Conservation (phyloP, 2,329 filamentous ascomycete species). For the Blastomyces gilchristii region DNA sequence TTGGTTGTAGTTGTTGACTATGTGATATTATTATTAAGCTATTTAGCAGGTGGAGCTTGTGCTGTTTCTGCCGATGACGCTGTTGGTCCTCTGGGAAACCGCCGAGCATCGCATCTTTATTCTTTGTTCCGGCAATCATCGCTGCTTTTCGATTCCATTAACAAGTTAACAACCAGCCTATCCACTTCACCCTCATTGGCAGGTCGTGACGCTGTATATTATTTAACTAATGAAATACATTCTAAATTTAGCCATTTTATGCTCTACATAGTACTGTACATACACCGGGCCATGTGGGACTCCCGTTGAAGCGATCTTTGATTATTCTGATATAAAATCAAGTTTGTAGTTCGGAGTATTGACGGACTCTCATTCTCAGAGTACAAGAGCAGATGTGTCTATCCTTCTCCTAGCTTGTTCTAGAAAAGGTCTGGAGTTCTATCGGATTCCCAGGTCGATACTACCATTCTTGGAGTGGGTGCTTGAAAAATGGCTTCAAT, state of each 20-base stretch:
- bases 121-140: not conserved
- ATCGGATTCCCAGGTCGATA: not conserved
- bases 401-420: not conserved
- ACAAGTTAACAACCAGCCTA: no score
- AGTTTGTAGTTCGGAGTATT: no score
- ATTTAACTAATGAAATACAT: no score
- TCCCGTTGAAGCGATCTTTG: no score
- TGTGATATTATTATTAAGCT: not conserved
- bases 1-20: not conserved
- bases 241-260: not conserved
- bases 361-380: no score
- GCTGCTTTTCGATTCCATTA: no score
- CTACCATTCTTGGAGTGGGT: not conserved
- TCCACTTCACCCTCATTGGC: not conserved
- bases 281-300: no score
- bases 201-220: no score
- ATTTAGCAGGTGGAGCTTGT: no score
- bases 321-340: no score
- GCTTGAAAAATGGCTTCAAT: not conserved
- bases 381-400: no score
- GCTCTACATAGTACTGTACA: not conserved
- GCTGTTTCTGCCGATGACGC: not conserved
- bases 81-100: not conserved
- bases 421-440: not conserved
- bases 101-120: not conserved